A percentile compares a stretch with the other conserved stretches of the same genome.
Conservation (phyloP, 176 grass and related monocot species). For the Carex parvula region DNA sequence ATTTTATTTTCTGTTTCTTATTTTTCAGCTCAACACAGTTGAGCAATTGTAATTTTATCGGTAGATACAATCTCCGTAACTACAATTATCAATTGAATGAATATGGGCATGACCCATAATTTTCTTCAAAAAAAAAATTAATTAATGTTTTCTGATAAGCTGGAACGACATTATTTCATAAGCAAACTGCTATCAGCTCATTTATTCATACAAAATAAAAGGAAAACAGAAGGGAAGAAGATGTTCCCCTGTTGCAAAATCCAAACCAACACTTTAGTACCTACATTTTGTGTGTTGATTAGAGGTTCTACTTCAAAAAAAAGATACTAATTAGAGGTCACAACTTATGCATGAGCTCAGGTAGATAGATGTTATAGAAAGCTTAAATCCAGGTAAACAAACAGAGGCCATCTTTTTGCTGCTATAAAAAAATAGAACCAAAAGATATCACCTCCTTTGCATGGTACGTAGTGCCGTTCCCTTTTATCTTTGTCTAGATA, state of each 20-base stretch:
- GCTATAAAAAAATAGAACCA: not conserved
- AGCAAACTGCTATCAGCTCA: not conserved
- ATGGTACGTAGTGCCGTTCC: not conserved
- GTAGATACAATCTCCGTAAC: too few relatives aligned
- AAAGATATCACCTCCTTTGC: constrained; percentile 15
- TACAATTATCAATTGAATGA: too few relatives aligned
- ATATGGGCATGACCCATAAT: too few relatives aligned
- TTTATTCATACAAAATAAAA: not conserved
- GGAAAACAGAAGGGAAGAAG: not conserved
- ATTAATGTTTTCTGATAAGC: not conserved
- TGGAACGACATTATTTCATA: not conserved
- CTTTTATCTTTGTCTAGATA: not conserved
- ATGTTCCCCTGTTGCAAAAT: not conserved
- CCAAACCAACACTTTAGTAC: constrained; percentile 3
- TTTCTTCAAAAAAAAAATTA: too few relatives aligned
- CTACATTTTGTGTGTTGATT: not conserved
- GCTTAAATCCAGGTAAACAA: constrained; percentile 14
- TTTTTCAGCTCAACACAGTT: too few relatives aligned
- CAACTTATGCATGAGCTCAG: constrained; percentile 11
- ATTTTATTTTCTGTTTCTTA: too few relatives aligned
- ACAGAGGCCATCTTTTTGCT: constrained; percentile 52
- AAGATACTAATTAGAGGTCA: not conserved
- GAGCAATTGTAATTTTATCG: too few relatives aligned
- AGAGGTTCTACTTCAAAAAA: not conserved
- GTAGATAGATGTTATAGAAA: constrained; percentile 20